phyloP scores from a whole-genome alignment of 208 protist species.

The Naegleria lovaniensis region DNA sequence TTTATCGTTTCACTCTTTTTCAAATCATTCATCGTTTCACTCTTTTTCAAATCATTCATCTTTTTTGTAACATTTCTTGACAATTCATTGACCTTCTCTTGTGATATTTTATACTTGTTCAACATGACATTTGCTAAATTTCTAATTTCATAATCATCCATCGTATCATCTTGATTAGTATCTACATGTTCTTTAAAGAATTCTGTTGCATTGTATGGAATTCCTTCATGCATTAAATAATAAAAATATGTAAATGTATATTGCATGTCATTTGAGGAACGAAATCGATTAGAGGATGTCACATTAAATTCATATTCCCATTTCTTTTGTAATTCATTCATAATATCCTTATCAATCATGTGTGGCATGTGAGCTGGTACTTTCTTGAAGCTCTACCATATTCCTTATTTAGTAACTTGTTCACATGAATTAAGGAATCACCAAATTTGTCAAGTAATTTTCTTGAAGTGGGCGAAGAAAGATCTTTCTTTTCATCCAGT shows the following conservation, averaged over 20 bases:
- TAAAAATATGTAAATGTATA: constrained; percentile 69
- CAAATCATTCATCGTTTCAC: not conserved
- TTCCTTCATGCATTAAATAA: constrained; percentile 50
- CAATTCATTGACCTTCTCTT: not conserved
- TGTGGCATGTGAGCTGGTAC: constrained; percentile 73
- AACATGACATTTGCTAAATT: not conserved
- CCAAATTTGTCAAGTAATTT: constrained; percentile 61
- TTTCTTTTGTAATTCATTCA: constrained; percentile 50
- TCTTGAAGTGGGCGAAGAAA: not conserved
- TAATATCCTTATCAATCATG: constrained; percentile 59
- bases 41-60: not conserved
- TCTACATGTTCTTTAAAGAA: constrained; percentile 37
- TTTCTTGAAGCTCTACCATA: constrained; percentile 53
- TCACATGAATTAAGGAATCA: constrained; percentile 65
- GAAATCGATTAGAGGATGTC: constrained; percentile 56
- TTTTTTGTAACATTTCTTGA: not conserved
- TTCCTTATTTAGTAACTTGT: constrained; percentile 51
- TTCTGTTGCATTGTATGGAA: constrained; percentile 16
- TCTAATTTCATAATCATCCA: constrained; percentile 43
- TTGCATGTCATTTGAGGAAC: constrained; percentile 60
- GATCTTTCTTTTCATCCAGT: not conserved
- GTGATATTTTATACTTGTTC: not conserved
- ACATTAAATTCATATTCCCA: constrained; percentile 54
- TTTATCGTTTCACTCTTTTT: not conserved
- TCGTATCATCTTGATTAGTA: constrained; percentile 33